Conservation (phyloP, 2,329 filamentous ascomycete species). For the Drechslerella coelobrocha region DNA sequence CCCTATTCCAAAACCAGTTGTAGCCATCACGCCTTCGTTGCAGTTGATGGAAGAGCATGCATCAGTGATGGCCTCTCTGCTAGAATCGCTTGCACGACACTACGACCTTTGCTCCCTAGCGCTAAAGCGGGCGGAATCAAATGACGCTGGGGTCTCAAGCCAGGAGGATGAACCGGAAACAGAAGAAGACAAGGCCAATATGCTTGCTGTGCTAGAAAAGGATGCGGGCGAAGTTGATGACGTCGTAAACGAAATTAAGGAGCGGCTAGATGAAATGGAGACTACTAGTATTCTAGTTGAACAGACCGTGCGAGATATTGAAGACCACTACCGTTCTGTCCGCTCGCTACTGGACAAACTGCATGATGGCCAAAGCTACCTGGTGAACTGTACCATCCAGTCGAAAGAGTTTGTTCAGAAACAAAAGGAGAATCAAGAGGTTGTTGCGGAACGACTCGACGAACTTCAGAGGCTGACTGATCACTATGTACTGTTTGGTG, state of each 20-base stretch:
- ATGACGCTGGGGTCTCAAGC: conserved; percentile 34
- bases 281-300: conserved; percentile 69
- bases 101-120: conserved; percentile 65
- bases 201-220: conserved; percentile 78
- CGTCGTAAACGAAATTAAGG: conserved; percentile 73
- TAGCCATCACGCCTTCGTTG: conserved; percentile 61
- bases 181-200: conserved; percentile 68
- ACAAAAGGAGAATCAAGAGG: conserved; percentile 77
- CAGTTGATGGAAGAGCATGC: conserved; percentile 63
- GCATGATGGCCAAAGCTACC: conserved; percentile 52
- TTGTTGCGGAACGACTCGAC: conserved; percentile 71
- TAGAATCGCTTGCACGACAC: conserved; percentile 64
- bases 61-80: conserved; percentile 62
- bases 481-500: conserved; percentile 87
- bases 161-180: conserved; percentile 29
- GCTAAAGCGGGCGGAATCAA: conserved; percentile 63
- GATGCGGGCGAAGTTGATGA: conserved; percentile 73
- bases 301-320: conserved; percentile 64
- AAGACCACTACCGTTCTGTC: conserved; percentile 50
- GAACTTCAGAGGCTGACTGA: conserved; percentile 78
- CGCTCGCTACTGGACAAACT: conserved; percentile 50
- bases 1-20: conserved; percentile 53
- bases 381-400: conserved; percentile 60
- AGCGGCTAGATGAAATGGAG: conserved; percentile 79
- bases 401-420: conserved; percentile 61